A percentile compares a stretch with the other conserved stretches of the same genome.
Evolutionary conservation across 2,329 filamentous ascomycete species (phyloP).

Genomic region (Hypoxylon sp.): DNA sequence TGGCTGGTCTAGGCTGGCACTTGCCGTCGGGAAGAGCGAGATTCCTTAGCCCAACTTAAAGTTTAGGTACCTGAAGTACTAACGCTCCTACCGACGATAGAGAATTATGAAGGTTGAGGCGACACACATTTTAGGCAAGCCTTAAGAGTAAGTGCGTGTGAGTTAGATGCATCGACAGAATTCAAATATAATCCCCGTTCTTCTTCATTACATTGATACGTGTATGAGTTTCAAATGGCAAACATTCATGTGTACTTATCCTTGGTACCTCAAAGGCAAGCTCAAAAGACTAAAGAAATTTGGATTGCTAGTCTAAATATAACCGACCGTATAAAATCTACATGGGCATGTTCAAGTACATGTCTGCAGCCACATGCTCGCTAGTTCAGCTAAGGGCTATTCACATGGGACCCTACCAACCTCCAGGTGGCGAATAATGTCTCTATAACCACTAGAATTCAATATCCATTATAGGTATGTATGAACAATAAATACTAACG

Average conservation of each 20-base stretch:
- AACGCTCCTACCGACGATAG: background rate
- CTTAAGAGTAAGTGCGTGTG: background rate
- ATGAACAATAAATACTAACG: background rate
- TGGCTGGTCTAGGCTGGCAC: constrained; percentile 30
- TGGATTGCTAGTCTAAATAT: constrained; percentile 7
- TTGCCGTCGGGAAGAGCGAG: constrained; percentile 35
- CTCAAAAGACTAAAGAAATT: background rate
- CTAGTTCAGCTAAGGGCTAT: constrained; percentile 3
- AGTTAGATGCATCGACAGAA: background rate
- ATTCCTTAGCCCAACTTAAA: constrained; percentile 8
- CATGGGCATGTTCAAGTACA: constrained; percentile 15
- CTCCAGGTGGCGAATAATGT: background rate
- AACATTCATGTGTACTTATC: background rate
- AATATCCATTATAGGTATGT: background rate
- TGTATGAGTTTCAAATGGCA: background rate
- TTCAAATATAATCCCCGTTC: background rate
- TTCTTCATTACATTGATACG: background rate
- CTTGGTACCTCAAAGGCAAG: background rate
- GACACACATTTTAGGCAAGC: background rate
- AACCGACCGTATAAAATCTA: constrained; percentile 16
- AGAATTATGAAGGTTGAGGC: background rate
- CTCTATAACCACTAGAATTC: background rate
- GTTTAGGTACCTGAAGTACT: constrained; percentile 22
- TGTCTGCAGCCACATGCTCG: constrained; percentile 9
- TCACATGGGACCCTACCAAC: background rate